Percentiles rank a stretch among this genome's conserved stretches.
Evolutionary conservation across 164 flowering plant genomes (phyloP).

Genomic region (Magnolia officinalis): DNA sequence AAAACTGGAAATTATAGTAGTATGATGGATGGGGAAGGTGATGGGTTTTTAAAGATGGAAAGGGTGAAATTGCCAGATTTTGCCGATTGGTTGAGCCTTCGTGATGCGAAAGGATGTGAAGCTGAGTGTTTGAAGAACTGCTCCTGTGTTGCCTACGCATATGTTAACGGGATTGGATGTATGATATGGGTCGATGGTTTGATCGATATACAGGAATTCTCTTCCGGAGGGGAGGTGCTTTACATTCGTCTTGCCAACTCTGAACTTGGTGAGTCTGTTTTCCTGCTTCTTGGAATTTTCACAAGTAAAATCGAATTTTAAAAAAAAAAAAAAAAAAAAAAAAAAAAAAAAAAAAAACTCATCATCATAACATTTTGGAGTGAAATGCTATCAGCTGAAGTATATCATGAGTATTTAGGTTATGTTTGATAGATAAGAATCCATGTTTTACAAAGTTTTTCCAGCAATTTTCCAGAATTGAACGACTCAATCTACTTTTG

Average conservation of each 20-base stretch:
- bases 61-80: slow-evolving; percentile 22
- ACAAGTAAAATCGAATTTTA: background rate
- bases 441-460: too few species aligned
- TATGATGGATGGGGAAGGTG: background rate
- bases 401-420: background rate
- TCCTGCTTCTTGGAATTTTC: background rate
- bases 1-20: background rate
- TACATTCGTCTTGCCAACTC: slow-evolving; percentile 42
- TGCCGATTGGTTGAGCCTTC: background rate
- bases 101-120: slow-evolving; percentile 25
- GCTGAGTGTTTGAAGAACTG: slow-evolving; percentile 45
- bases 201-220: slow-evolving; percentile 39
- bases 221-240: slow-evolving; percentile 16
- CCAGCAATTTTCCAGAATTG: background rate
- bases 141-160: slow-evolving; percentile 54
- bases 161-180: slow-evolving; percentile 33
- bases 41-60: slow-evolving; percentile 15
- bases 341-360: background rate
- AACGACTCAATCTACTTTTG: background rate
- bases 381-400: background rate
- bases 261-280: slow-evolving; percentile 40
- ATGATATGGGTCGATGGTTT: slow-evolving; percentile 28
- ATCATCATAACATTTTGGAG: background rate
- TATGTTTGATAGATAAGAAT: background rate
- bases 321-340: too few species aligned